Evolutionary conservation across 192 early-diverging fungal species (phyloP).

Genomic region (Linnemannia schmuckeri): DNA sequence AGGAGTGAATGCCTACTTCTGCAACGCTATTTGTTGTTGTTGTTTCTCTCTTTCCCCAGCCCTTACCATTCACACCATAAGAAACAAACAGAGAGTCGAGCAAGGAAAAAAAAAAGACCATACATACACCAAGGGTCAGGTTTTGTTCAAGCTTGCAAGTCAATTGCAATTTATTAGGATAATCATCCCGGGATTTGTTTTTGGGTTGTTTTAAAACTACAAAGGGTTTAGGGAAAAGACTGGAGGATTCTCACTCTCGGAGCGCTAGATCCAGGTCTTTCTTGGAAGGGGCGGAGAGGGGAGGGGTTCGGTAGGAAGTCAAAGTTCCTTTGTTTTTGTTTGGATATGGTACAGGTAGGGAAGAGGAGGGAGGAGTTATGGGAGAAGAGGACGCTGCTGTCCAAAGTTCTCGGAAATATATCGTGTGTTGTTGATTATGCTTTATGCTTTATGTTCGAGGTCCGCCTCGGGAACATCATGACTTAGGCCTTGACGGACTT

Average conservation of each 20-base stretch:
- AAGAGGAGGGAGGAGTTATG: no score
- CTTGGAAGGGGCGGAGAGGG: not conserved
- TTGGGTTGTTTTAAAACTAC: not conserved
- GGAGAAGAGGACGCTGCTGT: no score
- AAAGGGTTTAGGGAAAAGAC: not conserved
- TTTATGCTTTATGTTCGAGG: not conserved
- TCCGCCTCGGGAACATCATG: not conserved
- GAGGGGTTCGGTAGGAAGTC: not conserved
- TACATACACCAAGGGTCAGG: no score
- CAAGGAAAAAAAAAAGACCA: not conserved
- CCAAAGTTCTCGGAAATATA: no score
- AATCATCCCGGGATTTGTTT: not conserved
- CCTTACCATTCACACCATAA: not conserved
- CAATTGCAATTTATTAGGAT: not conserved
- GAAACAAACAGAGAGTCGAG: not conserved
- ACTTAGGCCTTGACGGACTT: conserved; percentile 15
- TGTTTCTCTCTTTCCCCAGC: not conserved
- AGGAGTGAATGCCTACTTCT: no score
- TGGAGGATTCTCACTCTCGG: no score
- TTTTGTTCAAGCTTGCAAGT: not conserved
- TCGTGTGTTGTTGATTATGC: not conserved
- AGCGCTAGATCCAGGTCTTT: not conserved
- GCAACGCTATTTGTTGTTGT: no score
- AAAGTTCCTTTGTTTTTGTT: no score
- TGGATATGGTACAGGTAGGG: no score